Conservation (phyloP, 2,329 filamentous ascomycete species). For the Cylindrodendrum hubeiense region DNA sequence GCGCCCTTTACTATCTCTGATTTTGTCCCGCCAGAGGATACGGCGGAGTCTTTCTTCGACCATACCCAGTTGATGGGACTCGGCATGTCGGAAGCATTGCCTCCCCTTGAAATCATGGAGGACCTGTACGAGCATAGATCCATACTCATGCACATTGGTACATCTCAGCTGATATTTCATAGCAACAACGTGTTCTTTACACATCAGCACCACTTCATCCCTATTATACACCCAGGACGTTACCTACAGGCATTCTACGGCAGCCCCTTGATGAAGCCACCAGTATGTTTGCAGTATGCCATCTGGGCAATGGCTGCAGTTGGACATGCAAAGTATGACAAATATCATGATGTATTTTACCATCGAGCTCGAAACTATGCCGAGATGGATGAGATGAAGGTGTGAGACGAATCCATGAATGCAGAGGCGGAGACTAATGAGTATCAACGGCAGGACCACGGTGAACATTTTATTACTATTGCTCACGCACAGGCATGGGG, state of each 20-base stretch:
- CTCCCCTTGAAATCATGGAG: conserved; percentile 82
- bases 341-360: conserved; percentile 84
- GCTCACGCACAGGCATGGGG: conserved; percentile 85
- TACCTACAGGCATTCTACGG: conserved; percentile 81
- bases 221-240: conserved; percentile 82
- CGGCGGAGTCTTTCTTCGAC: conserved; percentile 24
- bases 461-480: conserved; percentile 84
- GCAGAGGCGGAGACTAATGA: not conserved
- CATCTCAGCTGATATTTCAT: conserved; percentile 21
- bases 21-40: conserved; percentile 22
- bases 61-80: conserved; percentile 74
- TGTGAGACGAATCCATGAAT: conserved; percentile 37
- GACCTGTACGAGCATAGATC: conserved; percentile 72
- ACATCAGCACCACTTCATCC: conserved; percentile 77
- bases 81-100: conserved; percentile 85
- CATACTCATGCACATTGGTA: not conserved
- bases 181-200: conserved; percentile 83
- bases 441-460: conserved; percentile 67
- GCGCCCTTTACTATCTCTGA: conserved; percentile 33
- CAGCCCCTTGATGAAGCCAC: conserved; percentile 80
- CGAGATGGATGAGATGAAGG: conserved; percentile 86
- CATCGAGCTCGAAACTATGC: conserved; percentile 84
- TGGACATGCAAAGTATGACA: conserved; percentile 77
- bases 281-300: conserved; percentile 85
- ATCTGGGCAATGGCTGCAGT: conserved; percentile 88